These are phyloP conservation scores for Neoscytalidium dimidiatum DNA, from an alignment of 2,329 filamentous ascomycete genomes.

Conservation along the genomic window DNA sequence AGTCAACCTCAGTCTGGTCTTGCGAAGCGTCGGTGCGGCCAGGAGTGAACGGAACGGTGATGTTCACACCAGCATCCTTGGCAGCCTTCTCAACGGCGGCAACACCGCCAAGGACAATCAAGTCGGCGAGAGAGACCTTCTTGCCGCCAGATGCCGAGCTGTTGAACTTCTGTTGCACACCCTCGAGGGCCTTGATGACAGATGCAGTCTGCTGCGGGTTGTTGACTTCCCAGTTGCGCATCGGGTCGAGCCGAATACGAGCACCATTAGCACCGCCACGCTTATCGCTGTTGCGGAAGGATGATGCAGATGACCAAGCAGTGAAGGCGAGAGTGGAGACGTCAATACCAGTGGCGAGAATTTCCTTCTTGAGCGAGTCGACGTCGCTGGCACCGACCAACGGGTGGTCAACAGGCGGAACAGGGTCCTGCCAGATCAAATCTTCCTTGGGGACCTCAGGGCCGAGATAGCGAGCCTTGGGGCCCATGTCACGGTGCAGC, in stretches of 20 bases:
- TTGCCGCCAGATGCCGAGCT: conserved; percentile 54
- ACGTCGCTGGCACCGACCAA: conserved; percentile 65
- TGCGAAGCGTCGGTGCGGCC: conserved; percentile 72
- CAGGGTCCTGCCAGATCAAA: conserved; percentile 74
- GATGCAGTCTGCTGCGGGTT: conserved; percentile 67
- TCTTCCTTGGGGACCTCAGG: conserved; percentile 72
- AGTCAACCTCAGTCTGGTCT: conserved; percentile 69
- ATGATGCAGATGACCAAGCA: conserved; percentile 39
- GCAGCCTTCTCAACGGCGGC: conserved; percentile 72
- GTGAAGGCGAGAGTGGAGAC: conserved; percentile 61
- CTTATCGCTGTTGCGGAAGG: conserved; percentile 66
- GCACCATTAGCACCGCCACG: conserved; percentile 80
- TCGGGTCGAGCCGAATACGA: conserved; percentile 72
- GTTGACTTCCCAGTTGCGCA: conserved; percentile 74
- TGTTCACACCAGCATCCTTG: conserved; percentile 47
- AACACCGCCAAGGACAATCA: conserved; percentile 73
- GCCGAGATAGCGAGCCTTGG: conserved; percentile 68
- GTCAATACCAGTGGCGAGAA: conserved; percentile 64
- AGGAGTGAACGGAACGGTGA: conserved; percentile 68
- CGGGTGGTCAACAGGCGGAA: conserved; percentile 61
- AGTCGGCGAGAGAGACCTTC: conserved; percentile 75
- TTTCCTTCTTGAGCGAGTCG: conserved; percentile 66
- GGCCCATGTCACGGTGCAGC: conserved; percentile 77
- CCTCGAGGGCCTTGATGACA: conserved; percentile 63
- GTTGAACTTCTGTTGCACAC: conserved; percentile 69